Evolutionary conservation across 371 early-diverging fungal genomes (phyloP).

Genomic region (Mortierella sp.): DNA sequence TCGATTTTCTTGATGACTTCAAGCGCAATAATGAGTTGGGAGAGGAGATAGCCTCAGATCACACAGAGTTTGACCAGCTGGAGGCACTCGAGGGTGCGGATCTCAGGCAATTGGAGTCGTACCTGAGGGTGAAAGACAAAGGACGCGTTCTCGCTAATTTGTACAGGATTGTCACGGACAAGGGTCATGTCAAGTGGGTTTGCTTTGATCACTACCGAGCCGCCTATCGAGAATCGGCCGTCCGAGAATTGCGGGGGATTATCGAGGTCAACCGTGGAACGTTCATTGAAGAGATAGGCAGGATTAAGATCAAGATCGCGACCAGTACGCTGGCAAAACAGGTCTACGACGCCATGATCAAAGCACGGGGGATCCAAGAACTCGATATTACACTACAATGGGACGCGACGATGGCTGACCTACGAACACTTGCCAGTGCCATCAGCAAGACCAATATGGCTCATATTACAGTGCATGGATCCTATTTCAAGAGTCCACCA

Average conservation of each 20-base stretch:
- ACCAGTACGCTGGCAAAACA: neutral
- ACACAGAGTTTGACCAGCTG: too few species aligned
- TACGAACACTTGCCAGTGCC: neutral
- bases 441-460: slow-evolving; percentile 5
- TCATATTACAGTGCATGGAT: neutral
- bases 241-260: slow-evolving; percentile 1
- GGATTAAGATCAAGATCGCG: neutral
- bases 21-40: too few species aligned
- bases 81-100: too few species aligned
- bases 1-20: too few species aligned
- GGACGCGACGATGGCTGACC: slow-evolving; percentile 9
- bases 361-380: neutral
- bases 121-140: slow-evolving; percentile 9
- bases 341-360: slow-evolving; percentile 7
- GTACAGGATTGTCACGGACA: slow-evolving; percentile 10
- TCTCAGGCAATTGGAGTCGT: slow-evolving; percentile 11
- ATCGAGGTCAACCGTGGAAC: slow-evolving; percentile 10
- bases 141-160: slow-evolving; percentile 18
- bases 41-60: too few species aligned
- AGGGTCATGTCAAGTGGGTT: slow-evolving; percentile 35
- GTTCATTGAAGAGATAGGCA: slow-evolving; percentile 7
- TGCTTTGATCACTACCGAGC: slow-evolving; percentile 23
- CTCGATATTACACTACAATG: slow-evolving; percentile 7
- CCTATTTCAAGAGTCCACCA: neutral
- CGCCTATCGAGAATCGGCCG: slow-evolving; percentile 1